phyloP scores from a whole-genome alignment of 345 rosid species.

The Raphanus raphanistrum region DNA sequence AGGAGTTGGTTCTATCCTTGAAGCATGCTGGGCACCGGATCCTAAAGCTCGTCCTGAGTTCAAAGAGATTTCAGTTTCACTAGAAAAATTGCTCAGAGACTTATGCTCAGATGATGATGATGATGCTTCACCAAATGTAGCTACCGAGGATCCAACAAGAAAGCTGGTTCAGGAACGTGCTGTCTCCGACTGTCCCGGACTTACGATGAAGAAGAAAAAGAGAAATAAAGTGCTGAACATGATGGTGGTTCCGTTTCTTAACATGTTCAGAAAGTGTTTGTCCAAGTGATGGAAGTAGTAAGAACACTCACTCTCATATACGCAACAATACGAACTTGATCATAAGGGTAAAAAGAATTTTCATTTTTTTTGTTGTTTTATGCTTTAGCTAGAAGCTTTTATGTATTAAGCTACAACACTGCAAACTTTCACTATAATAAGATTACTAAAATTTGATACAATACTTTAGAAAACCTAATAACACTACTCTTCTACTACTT shows the following conservation, averaged over 20 bases:
- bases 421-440: conserved; percentile 13
- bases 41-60: conserved; percentile 66
- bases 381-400: conserved; percentile 2
- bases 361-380: not conserved
- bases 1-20: conserved; percentile 45
- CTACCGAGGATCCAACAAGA: conserved; percentile 19
- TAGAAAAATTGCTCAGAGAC: conserved; percentile 32
- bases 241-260: conserved; percentile 22
- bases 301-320: not conserved
- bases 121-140: not conserved
- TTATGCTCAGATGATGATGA: conserved; percentile 16
- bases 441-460: conserved; percentile 17
- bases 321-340: not conserved
- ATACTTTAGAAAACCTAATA: conserved; percentile 11
- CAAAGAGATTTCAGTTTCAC: conserved; percentile 45
- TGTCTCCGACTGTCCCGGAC: conserved; percentile 23
- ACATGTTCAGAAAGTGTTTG: conserved; percentile 20
- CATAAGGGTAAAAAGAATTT: not conserved
- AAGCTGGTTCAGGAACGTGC: conserved; percentile 25
- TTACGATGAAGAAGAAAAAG: conserved; percentile 24
- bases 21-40: conserved; percentile 66
- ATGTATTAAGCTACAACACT: conserved; percentile 23
- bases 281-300: not conserved
- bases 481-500: conserved; percentile 21
- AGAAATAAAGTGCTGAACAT: conserved; percentile 24